These are phyloP conservation scores for Entrophospora sp. DNA, from an alignment of 192 early-diverging fungal genomes.

Conservation along the genomic window DNA sequence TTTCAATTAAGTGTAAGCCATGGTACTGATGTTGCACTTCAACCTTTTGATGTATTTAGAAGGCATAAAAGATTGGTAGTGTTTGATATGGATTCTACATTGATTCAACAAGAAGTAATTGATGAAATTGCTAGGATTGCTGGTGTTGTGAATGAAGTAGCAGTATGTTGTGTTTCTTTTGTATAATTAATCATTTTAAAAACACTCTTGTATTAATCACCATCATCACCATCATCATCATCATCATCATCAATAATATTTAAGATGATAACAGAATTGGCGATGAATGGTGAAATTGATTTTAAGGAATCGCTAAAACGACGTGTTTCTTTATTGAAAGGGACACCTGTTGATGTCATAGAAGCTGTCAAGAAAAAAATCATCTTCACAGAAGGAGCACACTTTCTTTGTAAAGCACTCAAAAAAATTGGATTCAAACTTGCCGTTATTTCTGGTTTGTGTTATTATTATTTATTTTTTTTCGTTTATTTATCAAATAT, in stretches of 20 bases:
- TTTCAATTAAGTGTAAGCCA: conserved; percentile 63
- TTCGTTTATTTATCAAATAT: background rate
- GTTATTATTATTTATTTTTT: background rate
- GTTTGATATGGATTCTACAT: conserved; percentile 99
- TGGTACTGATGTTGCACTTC: conserved; percentile 77
- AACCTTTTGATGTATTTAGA: conserved; percentile 80
- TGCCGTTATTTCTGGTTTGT: conserved; percentile 83
- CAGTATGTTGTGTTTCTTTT: conserved; percentile 46
- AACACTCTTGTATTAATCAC: too few relatives aligned
- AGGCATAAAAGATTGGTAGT: conserved; percentile 89
- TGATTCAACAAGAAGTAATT: conserved; percentile 98
- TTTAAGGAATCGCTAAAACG: conserved; percentile 88
- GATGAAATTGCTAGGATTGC: conserved; percentile 93
- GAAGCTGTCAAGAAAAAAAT: conserved; percentile 68
- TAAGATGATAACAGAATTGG: conserved; percentile 86
- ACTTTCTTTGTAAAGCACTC: conserved; percentile 79
- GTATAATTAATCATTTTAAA: too few relatives aligned
- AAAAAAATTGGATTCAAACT: conserved; percentile 91
- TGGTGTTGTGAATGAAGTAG: conserved; percentile 85
- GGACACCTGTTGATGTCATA: conserved; percentile 72
- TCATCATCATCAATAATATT: too few relatives aligned
- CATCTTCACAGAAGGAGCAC: conserved; percentile 84
- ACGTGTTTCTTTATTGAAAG: conserved; percentile 81
- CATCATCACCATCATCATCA: too few relatives aligned
- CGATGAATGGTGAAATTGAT: conserved; percentile 98